A percentile compares a stretch with the other conserved stretches of the same genome.
Conservation (phyloP, 768 basidiomycete species). For the Sarcomyxa edulis region DNA sequence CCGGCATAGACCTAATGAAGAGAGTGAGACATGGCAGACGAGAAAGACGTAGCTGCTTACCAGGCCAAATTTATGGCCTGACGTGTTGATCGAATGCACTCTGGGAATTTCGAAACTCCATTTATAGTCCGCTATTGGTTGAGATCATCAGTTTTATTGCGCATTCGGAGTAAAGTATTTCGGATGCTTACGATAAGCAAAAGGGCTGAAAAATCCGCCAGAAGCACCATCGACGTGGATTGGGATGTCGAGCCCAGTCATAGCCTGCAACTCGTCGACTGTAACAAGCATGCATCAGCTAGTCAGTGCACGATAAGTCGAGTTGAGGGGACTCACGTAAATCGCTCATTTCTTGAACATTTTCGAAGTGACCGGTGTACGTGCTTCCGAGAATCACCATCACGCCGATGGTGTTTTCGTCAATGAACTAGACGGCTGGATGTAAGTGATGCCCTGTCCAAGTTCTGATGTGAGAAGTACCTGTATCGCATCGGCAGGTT, state of each 20-base stretch:
- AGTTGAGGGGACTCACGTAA: conserved; percentile 26
- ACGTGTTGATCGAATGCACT: conserved; percentile 48
- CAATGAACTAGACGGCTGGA: conserved; percentile 30
- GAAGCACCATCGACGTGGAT: conserved; percentile 68
- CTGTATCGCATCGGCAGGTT: conserved; percentile 50
- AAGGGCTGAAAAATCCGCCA: conserved; percentile 61
- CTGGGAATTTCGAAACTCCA: conserved; percentile 22
- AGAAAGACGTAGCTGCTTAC: conserved; percentile 6
- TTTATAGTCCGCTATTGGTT: conserved; percentile 6
- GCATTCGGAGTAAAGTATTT: too few relatives aligned
- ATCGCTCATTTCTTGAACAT: conserved; percentile 50
- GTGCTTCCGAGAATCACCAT: conserved; percentile 49
- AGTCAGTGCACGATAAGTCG: background rate
- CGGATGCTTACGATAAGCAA: conserved; percentile 49
- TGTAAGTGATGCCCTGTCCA: background rate
- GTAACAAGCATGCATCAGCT: background rate
- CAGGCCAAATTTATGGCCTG: conserved; percentile 56
- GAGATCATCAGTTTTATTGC: conserved; percentile 39
- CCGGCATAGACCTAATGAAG: conserved; percentile 39
- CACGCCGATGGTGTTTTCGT: conserved; percentile 69
- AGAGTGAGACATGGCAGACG: conserved; percentile 12
- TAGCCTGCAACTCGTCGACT: conserved; percentile 50
- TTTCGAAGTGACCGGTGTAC: conserved; percentile 64
- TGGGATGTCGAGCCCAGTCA: conserved; percentile 53
- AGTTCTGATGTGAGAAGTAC: background rate